Percentiles rank a stretch among this genome's conserved stretches.
These are phyloP conservation scores for Solanum bukasovii DNA, from an alignment of 257 asterid species.

Conservation along the genomic window DNA sequence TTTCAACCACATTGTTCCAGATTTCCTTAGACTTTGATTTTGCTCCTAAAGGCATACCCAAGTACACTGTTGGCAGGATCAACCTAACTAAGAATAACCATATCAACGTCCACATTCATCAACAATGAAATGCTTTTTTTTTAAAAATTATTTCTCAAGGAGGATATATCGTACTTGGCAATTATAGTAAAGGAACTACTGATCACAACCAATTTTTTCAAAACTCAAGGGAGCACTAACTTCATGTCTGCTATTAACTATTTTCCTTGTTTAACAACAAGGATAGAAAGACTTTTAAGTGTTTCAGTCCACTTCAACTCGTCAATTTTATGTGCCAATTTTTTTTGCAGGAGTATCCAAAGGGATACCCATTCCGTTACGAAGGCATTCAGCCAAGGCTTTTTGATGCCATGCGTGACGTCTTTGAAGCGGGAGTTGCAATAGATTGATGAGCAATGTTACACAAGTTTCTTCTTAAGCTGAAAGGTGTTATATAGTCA, in stretches of 20 bases:
- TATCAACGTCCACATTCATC: background rate
- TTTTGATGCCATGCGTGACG: conserved; percentile 25
- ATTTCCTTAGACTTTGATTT: background rate
- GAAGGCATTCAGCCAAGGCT: background rate
- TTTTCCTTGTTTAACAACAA: background rate
- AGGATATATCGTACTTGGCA: background rate
- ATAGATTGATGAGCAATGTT: background rate
- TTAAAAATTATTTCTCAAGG: background rate
- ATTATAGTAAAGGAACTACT: background rate
- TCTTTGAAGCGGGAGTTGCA: conserved; percentile 29
- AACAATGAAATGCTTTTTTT: background rate
- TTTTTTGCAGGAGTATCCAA: background rate
- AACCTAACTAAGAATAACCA: background rate
- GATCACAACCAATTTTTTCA: background rate
- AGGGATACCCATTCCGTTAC: background rate
- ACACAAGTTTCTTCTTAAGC: background rate
- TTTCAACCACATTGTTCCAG: background rate
- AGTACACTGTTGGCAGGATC: background rate
- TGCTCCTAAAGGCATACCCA: background rate
- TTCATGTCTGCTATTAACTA: background rate
- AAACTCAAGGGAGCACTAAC: background rate
- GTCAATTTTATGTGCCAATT: background rate
- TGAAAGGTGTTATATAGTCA: background rate
- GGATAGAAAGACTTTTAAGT: background rate
- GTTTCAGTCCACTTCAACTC: background rate